Evolutionary conservation across 768 basidiomycete genomes (phyloP), one percentile per base, ranked within the genome.

Genomic region (Russula sp.): DNA sequence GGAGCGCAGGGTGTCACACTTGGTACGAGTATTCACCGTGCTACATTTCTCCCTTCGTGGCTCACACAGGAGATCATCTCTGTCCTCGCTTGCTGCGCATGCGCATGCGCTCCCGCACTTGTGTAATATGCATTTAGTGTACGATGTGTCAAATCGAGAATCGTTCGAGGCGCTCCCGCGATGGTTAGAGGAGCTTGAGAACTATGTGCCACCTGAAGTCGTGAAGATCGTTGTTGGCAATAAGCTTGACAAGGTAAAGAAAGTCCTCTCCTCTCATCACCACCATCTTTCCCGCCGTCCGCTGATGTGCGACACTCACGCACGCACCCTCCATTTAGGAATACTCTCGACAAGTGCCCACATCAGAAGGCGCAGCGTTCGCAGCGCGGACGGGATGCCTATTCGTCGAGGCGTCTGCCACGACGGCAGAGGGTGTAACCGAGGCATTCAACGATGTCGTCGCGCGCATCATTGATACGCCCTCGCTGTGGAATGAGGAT

Each of bases 191-290:
- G 95, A 98, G 73, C 85, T 98, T 7, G 94, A 98, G 72, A 95
- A 92, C 13, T 98, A 97, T 72, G 91, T 95, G 59, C 86, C 86
- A 1, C 79, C 80, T 22, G 87, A 88, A 1, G 91, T 97, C 22
- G 90, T 93, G 53, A 93, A 94, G 83, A 93, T 98, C 71, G 83
- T 99, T 24, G 94, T 99, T 2, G 96, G 92, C 34, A 90, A 90
- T 77, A 99, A 98, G 76, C 79, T 96, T 20, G 94, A 98, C 79
- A 96, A 95, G 82, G 90, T 85, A n/a, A n/a, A n/a, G n/a, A 40
- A 40, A 32, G 42, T 13, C 44, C 36, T 7, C 14, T 11, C 11
- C 3, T 30, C 28, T 24, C 20, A 16, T 30, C 1, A 9, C 14
- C 36, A 1, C 42, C 9, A 10, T 5, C 13, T 44, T 18, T 3